Percentiles rank a stretch among this genome's conserved stretches.
Evolutionary conservation across 2,329 filamentous ascomycete genomes (phyloP).

Genomic region (Microsporum ferrugineum): DNA sequence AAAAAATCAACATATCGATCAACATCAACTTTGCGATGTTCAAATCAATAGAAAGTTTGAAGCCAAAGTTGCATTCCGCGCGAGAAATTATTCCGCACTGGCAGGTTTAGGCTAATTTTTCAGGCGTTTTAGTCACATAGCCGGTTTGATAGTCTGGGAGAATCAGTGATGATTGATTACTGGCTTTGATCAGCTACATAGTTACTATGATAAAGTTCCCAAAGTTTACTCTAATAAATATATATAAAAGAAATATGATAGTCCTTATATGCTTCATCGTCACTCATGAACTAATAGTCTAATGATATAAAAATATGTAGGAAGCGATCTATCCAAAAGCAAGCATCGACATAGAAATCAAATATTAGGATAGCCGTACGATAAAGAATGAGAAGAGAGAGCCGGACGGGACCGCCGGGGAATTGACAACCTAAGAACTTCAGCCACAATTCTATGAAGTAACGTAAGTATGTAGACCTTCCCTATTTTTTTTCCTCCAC

Average conservation of each 20-base stretch:
- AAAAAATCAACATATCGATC: too few species aligned
- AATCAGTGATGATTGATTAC: too few species aligned
- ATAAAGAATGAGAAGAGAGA: constrained; percentile 3
- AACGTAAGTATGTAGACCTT: not conserved
- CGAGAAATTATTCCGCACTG: not conserved
- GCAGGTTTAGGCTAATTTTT: not conserved
- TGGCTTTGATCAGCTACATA: not conserved
- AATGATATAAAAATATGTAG: not conserved
- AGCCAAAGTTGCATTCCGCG: not conserved
- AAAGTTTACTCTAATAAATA: not conserved
- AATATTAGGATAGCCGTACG: not conserved
- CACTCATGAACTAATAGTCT: constrained; percentile 1
- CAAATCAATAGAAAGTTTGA: not conserved
- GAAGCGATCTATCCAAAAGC: not conserved
- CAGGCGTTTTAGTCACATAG: not conserved
- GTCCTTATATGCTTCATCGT: constrained; percentile 2
- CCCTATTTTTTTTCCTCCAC: not conserved
- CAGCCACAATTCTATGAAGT: not conserved
- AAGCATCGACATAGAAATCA: not conserved
- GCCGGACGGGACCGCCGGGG: not conserved
- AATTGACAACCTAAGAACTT: not conserved
- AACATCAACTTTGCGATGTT: not conserved
- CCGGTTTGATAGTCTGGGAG: too few species aligned
- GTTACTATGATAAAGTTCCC: not conserved
- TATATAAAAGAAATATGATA: not conserved